Evolutionary conservation across 2,329 filamentous ascomycete species (phyloP).

Genomic region (Sphaerulina populicola): DNA sequence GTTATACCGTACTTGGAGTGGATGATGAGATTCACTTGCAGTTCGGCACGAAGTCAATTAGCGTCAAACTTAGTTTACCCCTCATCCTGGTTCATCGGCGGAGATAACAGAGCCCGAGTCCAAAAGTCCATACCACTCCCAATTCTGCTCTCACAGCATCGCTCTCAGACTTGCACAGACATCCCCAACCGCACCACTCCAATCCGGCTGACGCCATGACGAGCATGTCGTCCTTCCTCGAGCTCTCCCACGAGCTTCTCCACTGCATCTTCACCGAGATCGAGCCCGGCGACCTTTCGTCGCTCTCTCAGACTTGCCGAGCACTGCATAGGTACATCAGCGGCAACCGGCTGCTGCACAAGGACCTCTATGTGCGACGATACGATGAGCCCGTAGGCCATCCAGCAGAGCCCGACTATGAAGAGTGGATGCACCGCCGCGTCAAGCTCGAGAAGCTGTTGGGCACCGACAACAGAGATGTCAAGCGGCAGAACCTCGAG

Average conservation of each 20-base stretch:
- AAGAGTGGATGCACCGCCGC: constrained; percentile 31
- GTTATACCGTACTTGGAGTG: neutral
- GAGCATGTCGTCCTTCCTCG: constrained; percentile 33
- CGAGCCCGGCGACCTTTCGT: constrained; percentile 49
- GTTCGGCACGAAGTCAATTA: too few species aligned
- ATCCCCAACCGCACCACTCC: neutral
- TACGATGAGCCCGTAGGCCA: constrained; percentile 25
- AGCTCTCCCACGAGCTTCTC: constrained; percentile 55
- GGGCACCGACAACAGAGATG: constrained; percentile 33
- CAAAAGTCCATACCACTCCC: neutral
- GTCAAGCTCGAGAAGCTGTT: constrained; percentile 41
- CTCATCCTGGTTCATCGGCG: neutral
- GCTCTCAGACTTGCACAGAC: neutral
- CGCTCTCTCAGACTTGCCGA: constrained; percentile 47
- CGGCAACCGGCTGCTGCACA: constrained; percentile 53
- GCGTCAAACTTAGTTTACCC: neutral
- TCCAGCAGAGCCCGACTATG: constrained; percentile 32
- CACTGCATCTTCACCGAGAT: constrained; percentile 53
- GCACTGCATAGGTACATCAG: constrained; percentile 48
- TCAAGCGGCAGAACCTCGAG: constrained; percentile 36
- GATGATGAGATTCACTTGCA: neutral
- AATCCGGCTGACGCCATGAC: neutral
- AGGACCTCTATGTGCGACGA: constrained; percentile 51
- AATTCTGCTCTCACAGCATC: neutral
- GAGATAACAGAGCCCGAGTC: neutral